Evolutionary conservation across 768 basidiomycete species (phyloP).

Genomic region (Mycena pura): DNA sequence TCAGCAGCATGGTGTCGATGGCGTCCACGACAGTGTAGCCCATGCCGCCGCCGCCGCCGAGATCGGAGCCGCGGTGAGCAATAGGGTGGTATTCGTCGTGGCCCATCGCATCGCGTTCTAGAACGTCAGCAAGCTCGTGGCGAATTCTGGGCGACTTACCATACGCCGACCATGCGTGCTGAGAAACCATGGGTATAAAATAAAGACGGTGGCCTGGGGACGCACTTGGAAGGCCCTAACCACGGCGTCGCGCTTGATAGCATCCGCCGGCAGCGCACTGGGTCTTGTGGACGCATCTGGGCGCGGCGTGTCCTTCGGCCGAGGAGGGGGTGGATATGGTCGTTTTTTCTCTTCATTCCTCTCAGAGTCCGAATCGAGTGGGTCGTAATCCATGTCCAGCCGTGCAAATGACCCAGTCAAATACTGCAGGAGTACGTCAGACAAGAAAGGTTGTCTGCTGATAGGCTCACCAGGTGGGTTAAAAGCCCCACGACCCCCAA

Average conservation of each 20-base stretch:
- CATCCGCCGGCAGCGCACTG: constrained; percentile 51
- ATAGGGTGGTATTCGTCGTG: constrained; percentile 93
- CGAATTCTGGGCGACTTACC: not conserved
- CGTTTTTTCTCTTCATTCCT: not conserved
- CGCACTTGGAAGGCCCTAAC: constrained; percentile 8
- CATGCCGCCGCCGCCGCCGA: constrained; percentile 79
- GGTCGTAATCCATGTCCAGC: not conserved
- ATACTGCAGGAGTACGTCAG: not conserved
- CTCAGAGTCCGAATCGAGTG: not conserved
- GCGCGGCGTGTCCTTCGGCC: not conserved
- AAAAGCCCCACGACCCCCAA: not conserved
- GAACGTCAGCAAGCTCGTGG: constrained; percentile 10
- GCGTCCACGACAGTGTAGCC: constrained; percentile 91
- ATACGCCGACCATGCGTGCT: constrained; percentile 12
- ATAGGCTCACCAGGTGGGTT: not conserved
- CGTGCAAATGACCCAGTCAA: not conserved
- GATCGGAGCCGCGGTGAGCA: constrained; percentile 71
- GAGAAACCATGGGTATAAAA: not conserved
- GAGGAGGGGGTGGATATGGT: not conserved
- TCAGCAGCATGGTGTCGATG: constrained; percentile 85
- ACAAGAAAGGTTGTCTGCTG: too few species aligned
- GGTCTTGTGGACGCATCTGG: not conserved
- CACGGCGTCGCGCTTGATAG: not conserved
- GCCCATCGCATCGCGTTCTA: constrained; percentile 90
- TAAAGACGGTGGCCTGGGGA: too few species aligned